Percentiles rank a stretch among this genome's conserved stretches.
Evolutionary conservation across 345 rosid genomes (phyloP).

Genomic region (Schrenkiella parvula): DNA sequence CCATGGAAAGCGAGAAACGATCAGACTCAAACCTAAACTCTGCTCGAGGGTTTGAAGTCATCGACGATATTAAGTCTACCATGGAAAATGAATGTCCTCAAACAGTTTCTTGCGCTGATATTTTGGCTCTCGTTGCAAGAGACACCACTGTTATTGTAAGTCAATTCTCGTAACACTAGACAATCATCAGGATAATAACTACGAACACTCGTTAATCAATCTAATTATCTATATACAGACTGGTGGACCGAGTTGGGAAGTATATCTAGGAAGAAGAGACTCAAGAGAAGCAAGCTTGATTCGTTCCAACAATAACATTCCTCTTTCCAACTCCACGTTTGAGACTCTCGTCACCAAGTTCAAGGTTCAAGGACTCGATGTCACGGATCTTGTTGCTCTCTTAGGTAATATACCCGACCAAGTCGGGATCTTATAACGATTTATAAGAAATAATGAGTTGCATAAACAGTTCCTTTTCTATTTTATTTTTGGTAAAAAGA

Average conservation of each 20-base stretch:
- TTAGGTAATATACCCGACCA: constrained; percentile 42
- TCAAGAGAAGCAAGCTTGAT: constrained; percentile 58
- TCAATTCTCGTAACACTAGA: background rate
- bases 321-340: constrained; percentile 66
- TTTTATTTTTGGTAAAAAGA: no score
- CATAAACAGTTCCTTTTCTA: no score
- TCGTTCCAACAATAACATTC: constrained; percentile 57
- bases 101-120: constrained; percentile 79
- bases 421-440: background rate
- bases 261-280: constrained; percentile 74
- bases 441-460: background rate
- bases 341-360: constrained; percentile 50
- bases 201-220: background rate
- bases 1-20: constrained; percentile 61
- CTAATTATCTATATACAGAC: constrained; percentile 37
- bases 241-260: constrained; percentile 77
- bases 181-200: background rate
- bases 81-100: constrained; percentile 68
- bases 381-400: constrained; percentile 70
- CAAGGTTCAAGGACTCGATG: constrained; percentile 66
- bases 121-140: constrained; percentile 66
- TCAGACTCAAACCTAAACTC: constrained; percentile 62
- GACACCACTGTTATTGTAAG: constrained; percentile 69
- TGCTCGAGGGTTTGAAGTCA: constrained; percentile 71
- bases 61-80: constrained; percentile 66